Base-by-base conservation (phyloP, 2,329 filamentous ascomycete genomes). In the Pseudovirgaria hyperparasitica region DNA sequence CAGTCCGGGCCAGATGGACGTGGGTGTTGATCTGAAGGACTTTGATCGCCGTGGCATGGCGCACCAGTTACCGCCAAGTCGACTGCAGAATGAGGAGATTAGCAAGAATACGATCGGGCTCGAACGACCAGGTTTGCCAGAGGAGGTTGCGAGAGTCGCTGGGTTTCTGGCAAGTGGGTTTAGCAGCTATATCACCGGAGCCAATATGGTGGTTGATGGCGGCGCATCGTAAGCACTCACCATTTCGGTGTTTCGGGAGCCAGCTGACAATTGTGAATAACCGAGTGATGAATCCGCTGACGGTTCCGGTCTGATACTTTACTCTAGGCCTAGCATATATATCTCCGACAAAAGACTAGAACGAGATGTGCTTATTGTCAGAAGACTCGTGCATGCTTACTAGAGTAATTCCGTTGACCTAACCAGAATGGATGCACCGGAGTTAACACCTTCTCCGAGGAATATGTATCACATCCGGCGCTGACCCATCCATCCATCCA, bases 161-260 rank as follows among this genome's bases (percentile, higher is more conserved):
- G 71, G 72, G 0, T 76, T 76, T 41, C 51, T 76, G 35, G 70
- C 71, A 3, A 70, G 63, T 46, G 69, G 69, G 0, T 76, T 76
- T 46, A 70, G 65, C 34, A 67, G 62, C 30, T 76, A 76, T 47
- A 60, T 76, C 22, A 75, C 67, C 1, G 72, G 72, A 2, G 58
- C 67, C 2, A 75, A 76, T 42, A 47, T 76, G 39, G 62, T 73
- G 9, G 70, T 75, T 9, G 71, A 76, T 51, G 72, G 70, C 4
- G 72, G 71, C 6, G 65, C 67, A 17, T 37, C 33, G 35, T 37
- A 27, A 25, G 36, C 36, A 4, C 15, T 22, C 6, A 10, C 9
- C 4, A 6, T 22, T 11, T 16, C 16, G 6, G 7, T 9, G 6
- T 6, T 18, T 2, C 14, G 16, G 10, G 21, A 7, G 11, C 14